Evolutionary conservation across 208 protist species (phyloP), one percentile per base, ranked within the genome.

Genomic region (Crithidia mellificae): DNA sequence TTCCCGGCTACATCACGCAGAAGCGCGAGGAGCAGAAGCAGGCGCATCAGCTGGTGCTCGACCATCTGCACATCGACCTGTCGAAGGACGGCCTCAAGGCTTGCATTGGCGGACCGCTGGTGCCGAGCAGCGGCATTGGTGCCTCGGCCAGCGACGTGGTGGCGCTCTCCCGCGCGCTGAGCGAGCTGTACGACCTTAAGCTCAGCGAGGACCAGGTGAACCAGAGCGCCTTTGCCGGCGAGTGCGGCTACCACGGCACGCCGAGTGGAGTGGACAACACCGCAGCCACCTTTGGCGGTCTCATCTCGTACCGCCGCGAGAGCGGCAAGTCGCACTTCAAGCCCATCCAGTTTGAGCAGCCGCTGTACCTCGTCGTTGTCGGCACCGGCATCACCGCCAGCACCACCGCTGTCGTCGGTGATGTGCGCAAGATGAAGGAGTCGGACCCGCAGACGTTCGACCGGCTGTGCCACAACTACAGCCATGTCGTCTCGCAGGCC

Each of bases 201-300:
- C 74, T 92, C 25, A 87, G 47, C 15, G 81, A 90, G 22, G 76
- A 91, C 2, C 64, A 83, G 46, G 75, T 94, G 56, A 93, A 92
- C 66, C 22, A 75, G 29, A 85, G 77, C 47, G 88, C 84, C 0
- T 91, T 82, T 66, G 71, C 88, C 22, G 90, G 90, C 0, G 85
- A 94, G 74, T 74, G 85, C 22, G 87, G 83, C 36, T 97, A 94
- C 72, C 92, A 97, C 73, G 92, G 92, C 27, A 95, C 85, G 15
- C 92, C 92, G 9, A 92, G 83, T 39, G 92, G 92, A 27, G 87
- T 94, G 15, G 92, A 97, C 72, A 97, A 96, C 77, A 92, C 90
- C 0, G 87, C 88, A 6, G 83, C 88, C 25, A 93, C 88, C 11
- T 96, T 82, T 76, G 92, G 92, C n/a, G 92, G 92, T 6, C 71